These are phyloP conservation scores for Fusarium lateritium DNA, from an alignment of 2,329 filamentous ascomycete genomes.

Conservation along the genomic window DNA sequence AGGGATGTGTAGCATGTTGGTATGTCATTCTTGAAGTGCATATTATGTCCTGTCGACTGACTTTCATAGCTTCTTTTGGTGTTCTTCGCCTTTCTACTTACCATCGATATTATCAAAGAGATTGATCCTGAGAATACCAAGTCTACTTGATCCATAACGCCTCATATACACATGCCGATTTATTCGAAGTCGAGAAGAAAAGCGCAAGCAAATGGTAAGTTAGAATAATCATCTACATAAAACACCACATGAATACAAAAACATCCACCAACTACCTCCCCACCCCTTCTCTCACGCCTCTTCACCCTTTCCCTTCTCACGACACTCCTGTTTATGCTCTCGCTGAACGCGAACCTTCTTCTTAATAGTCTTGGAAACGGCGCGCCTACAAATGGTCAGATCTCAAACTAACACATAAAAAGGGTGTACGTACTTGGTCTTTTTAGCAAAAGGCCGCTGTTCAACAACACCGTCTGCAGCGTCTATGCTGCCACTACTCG, in stretches of 20 bases:
- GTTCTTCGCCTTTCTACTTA: conserved; percentile 45
- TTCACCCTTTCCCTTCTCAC: background rate
- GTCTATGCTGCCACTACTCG: background rate
- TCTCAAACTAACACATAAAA: background rate
- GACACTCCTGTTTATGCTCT: fast-evolving
- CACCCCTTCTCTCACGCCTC: background rate
- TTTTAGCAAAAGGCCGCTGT: background rate
- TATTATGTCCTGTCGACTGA: conserved; percentile 11
- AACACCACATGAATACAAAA: background rate
- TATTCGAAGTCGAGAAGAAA: background rate
- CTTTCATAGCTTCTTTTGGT: conserved; percentile 38
- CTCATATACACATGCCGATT: background rate
- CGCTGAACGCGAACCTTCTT: background rate
- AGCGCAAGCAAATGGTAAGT: background rate
- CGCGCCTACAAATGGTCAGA: background rate
- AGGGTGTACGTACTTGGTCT: background rate
- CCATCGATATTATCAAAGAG: conserved; percentile 41
- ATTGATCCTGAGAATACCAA: background rate
- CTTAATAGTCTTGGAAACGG: background rate
- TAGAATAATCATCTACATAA: background rate
- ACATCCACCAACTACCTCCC: background rate
- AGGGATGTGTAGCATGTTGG: conserved; percentile 37
- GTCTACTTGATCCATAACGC: background rate
- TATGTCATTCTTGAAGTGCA: conserved; percentile 13
- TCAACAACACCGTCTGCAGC: background rate